These are phyloP conservation scores for Phytophthora sojae DNA, from an alignment of 352 stramenopile species.

Conservation along the genomic window DNA sequence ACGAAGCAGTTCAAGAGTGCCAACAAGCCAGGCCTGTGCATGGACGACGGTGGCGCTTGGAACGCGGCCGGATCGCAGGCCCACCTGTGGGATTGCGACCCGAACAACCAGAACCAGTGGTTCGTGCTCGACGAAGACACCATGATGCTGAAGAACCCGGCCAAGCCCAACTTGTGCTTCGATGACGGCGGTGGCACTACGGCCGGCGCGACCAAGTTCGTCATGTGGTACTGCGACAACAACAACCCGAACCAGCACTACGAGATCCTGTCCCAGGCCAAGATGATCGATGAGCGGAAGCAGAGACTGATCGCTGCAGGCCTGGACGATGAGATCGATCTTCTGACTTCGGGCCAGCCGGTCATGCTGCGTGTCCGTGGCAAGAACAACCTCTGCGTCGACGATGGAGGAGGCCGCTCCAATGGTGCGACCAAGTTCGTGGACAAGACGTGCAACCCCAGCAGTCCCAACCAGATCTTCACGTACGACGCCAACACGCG, in stretches of 20 bases:
- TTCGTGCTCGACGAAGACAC: slow-evolving; percentile 33
- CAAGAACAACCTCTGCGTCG: slow-evolving; percentile 32
- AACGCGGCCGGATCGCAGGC: not conserved
- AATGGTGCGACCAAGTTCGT: slow-evolving; percentile 14
- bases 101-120: slow-evolving; percentile 34
- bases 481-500: not conserved
- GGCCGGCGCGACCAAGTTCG: not conserved
- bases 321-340: not conserved
- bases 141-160: not conserved
- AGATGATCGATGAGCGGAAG: not conserved
- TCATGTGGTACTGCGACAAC: slow-evolving; percentile 24
- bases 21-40: slow-evolving; percentile 32
- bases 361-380: slow-evolving; percentile 9
- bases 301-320: not conserved
- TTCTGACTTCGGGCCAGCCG: not conserved
- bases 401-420: slow-evolving; percentile 26
- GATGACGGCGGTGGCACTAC: slow-evolving; percentile 18
- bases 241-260: slow-evolving; percentile 32
- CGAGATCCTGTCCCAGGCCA: slow-evolving; percentile 6
- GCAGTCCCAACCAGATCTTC: slow-evolving; percentile 36
- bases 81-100: slow-evolving; percentile 16
- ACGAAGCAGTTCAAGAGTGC: slow-evolving; percentile 34
- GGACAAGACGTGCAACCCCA: slow-evolving; percentile 23
- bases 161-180: slow-evolving; percentile 18
- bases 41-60: slow-evolving; percentile 37